These are phyloP conservation scores for Fusarium anguioides DNA, from an alignment of 2,329 filamentous ascomycete genomes.

Conservation along the genomic window DNA sequence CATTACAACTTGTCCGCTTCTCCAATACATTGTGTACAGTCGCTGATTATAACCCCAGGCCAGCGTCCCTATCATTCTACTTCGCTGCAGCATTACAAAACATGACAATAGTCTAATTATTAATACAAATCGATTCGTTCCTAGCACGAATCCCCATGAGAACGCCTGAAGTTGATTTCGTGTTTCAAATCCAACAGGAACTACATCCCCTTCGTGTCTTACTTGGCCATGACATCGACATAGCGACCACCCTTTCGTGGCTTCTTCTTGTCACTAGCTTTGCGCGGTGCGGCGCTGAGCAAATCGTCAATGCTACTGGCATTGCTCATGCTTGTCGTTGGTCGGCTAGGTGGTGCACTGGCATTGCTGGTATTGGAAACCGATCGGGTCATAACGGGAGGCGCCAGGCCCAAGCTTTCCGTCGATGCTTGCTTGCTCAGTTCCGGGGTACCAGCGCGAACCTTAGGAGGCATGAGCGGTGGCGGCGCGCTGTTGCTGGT, in stretches of 20 bases:
- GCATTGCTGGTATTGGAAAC: slow-evolving; percentile 60
- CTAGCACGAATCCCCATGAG: slow-evolving; percentile 31
- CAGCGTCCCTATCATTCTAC: slow-evolving; percentile 11
- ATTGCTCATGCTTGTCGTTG: slow-evolving; percentile 85
- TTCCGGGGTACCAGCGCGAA: slow-evolving; percentile 45
- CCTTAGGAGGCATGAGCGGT: slow-evolving; percentile 45
- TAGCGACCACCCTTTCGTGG: slow-evolving; percentile 87
- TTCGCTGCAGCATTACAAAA: slow-evolving; percentile 33
- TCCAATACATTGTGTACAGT: slow-evolving; percentile 24
- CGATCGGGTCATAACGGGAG: slow-evolving; percentile 58
- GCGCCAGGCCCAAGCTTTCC: slow-evolving; percentile 52
- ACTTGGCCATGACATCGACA: slow-evolving; percentile 93
- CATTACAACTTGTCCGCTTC: slow-evolving; percentile 33
- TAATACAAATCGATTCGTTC: slow-evolving; percentile 39
- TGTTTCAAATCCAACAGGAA: slow-evolving; percentile 13
- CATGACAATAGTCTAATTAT: slow-evolving; percentile 36
- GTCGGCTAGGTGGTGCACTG: slow-evolving; percentile 72
- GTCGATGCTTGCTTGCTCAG: slow-evolving; percentile 51
- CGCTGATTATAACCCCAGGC: slow-evolving; percentile 28
- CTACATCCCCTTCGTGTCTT: slow-evolving; percentile 30
- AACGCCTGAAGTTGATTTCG: slow-evolving; percentile 31
- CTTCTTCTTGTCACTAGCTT: slow-evolving; percentile 69
- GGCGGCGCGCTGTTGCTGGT: slow-evolving; percentile 50
- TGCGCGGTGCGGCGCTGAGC: slow-evolving; percentile 78
- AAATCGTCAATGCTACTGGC: slow-evolving; percentile 97